These are phyloP conservation scores for Xylaria palmicola DNA, from an alignment of 495 filamentous ascomycete genomes.

Conservation along the genomic window DNA sequence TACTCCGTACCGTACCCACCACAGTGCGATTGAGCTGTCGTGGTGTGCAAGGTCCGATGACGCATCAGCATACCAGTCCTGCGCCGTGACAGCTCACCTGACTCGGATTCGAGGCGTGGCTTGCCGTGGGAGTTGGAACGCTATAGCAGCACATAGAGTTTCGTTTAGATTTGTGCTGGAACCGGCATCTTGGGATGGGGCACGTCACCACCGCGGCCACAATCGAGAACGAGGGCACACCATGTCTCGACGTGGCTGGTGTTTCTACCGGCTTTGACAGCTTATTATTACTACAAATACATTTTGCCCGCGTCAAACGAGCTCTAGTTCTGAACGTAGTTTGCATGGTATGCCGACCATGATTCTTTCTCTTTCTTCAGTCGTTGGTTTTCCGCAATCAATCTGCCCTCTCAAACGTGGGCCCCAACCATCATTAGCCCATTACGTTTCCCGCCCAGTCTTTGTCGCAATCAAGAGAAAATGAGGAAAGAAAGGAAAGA, in stretches of 20 bases:
- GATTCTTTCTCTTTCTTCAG: conserved; percentile 11
- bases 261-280: neutral
- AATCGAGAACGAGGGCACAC: conserved; percentile 2
- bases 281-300: conserved; percentile 17
- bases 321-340: neutral
- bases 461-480: neutral
- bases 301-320: neutral
- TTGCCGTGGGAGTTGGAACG: neutral
- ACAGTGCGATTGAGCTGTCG: neutral
- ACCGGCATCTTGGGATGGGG: neutral
- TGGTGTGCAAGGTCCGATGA: neutral
- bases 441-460: neutral
- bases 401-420: conserved; percentile 1
- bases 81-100: neutral
- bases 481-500: conserved; percentile 1
- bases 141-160: neutral
- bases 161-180: neutral
- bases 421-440: conserved; percentile 9
- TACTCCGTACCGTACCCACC: neutral
- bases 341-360: neutral
- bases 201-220: neutral
- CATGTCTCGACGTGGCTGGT: neutral
- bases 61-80: neutral
- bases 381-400: conserved; percentile 23
- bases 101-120: conserved; percentile 1